These are phyloP conservation scores for Vaccinium macrocarpon DNA, from an alignment of 148 eudicot genomes.

Conservation along the genomic window DNA sequence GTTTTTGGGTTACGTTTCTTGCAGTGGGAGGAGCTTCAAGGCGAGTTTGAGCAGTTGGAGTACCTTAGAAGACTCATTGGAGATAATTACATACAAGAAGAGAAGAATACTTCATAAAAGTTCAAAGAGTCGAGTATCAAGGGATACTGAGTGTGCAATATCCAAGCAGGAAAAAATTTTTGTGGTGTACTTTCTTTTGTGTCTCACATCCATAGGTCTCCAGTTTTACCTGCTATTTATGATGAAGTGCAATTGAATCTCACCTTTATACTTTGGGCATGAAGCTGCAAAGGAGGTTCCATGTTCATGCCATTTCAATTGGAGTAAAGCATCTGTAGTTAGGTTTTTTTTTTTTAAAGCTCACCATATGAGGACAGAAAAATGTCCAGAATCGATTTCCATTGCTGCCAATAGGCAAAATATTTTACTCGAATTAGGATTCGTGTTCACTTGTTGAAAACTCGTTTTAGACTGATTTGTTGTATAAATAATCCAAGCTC, in stretches of 20 bases:
- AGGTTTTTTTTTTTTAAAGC: background rate
- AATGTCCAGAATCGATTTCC: background rate
- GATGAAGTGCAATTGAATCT: background rate
- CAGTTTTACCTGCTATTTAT: background rate
- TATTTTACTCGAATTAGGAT: background rate
- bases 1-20: constrained; percentile 16
- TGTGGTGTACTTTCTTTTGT: background rate
- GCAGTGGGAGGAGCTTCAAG: constrained; percentile 91
- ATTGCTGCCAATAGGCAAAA: background rate
- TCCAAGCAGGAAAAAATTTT: background rate
- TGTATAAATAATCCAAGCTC: background rate
- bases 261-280: background rate
- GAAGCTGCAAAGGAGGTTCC: background rate
- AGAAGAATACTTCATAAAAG: background rate
- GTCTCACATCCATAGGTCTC: background rate
- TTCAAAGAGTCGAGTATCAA: background rate
- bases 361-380: background rate
- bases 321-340: background rate
- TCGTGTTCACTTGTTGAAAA: background rate
- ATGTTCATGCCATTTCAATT: background rate
- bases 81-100: constrained; percentile 25
- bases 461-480: too few relatives aligned
- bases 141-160: background rate
- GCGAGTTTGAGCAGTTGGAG: constrained; percentile 70
- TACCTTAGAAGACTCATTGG: constrained; percentile 61